Base-by-base conservation (phyloP, 768 basidiomycete species). In the Lanmaoa rubissima region DNA sequence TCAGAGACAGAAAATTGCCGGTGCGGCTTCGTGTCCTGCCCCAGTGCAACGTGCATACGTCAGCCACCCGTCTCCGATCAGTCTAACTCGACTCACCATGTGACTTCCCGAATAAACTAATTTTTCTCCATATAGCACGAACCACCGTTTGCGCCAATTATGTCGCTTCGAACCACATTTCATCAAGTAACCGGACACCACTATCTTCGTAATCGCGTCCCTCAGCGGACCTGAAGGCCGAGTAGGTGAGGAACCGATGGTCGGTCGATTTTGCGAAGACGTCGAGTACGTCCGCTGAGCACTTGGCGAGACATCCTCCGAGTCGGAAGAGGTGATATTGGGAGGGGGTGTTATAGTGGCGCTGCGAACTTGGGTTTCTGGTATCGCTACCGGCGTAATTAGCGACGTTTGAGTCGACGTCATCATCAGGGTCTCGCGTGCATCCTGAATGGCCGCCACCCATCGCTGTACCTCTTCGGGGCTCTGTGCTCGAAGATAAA, bases 141-240 rank as follows among this genome's bases (percentile, higher is more conserved):
- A 98, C 96, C 95, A 98, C 31, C 97, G 77, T 74, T 99, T 98
- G 54, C 94, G 82, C 97, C 97, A 99, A 62, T 85, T 92, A 65
- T 90, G 88, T 67, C 96, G 83, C 63, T 95, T 93, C 43, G 88
- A 87, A 28, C 93, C 94, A 71, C 93, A 94, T 68, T 98, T 98
- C 90, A 95, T 94, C 59, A 99, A 78, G 72, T 98, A 99, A 2
- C 94, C 94, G 19, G 86, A 85, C 5, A 96, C 69, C 39, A 99
- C 87, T 39, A 86, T 77, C 75, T 94, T 95, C 10, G 58, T 14
- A n/a, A 83, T 76, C 19, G 81, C 80, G 61, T 92, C 90, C 40
- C 79, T 79, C 48, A 70, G 35, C 9, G 61, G 42, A 7, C 71
- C 69, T 8, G 66, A 46, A n/a, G 69, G 55, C 54, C 75, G 79